A percentile compares a stretch with the other conserved stretches of the same genome.
Conservation (phyloP, 306 rosid genomes). For the Vicia villosa region DNA sequence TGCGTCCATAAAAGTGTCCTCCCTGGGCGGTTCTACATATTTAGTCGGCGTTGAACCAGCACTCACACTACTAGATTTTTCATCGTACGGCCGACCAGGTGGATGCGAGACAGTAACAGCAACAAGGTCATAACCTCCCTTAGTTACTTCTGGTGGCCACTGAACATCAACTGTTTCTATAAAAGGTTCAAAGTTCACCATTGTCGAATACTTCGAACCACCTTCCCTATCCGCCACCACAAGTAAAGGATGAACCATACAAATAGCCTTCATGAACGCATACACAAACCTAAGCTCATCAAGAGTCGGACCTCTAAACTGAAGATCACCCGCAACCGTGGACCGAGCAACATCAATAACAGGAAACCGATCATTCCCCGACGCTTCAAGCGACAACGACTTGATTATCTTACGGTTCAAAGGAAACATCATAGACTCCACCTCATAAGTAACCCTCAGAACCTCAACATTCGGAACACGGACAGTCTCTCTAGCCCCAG, state of each 20-base stretch:
- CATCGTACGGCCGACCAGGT: slow-evolving; percentile 41
- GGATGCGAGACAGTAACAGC: slow-evolving; percentile 42
- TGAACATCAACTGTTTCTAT: slow-evolving; percentile 75
- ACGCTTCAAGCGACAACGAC: slow-evolving; percentile 42
- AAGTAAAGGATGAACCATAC: slow-evolving; percentile 65
- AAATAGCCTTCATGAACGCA: slow-evolving; percentile 64
- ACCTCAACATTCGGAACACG: slow-evolving; percentile 60
- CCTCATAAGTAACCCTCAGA: slow-evolving; percentile 63
- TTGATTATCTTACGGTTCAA: slow-evolving; percentile 62
- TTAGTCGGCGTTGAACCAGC: slow-evolving; percentile 43
- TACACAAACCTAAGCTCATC: slow-evolving; percentile 70
- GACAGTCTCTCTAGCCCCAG: slow-evolving; percentile 65
- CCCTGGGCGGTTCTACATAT: slow-evolving; percentile 35
- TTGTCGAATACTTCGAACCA: slow-evolving; percentile 55
- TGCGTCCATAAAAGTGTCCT: slow-evolving; percentile 33
- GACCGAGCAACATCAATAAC: slow-evolving; percentile 69
- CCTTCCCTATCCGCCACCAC: slow-evolving; percentile 56
- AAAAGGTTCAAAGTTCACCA: slow-evolving; percentile 55
- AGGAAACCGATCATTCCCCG: slow-evolving; percentile 57
- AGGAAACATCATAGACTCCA: slow-evolving; percentile 63
- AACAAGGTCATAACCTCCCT: slow-evolving; percentile 43
- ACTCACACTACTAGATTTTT: slow-evolving; percentile 36
- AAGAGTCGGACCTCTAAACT: slow-evolving; percentile 55
- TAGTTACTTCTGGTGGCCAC: slow-evolving; percentile 48
- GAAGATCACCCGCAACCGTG: slow-evolving; percentile 47